Percentiles rank a stretch among this genome's conserved stretches.
These are phyloP conservation scores for Halophytophthora batemanensis DNA, from an alignment of 352 stramenopile species.

Conservation along the genomic window DNA sequence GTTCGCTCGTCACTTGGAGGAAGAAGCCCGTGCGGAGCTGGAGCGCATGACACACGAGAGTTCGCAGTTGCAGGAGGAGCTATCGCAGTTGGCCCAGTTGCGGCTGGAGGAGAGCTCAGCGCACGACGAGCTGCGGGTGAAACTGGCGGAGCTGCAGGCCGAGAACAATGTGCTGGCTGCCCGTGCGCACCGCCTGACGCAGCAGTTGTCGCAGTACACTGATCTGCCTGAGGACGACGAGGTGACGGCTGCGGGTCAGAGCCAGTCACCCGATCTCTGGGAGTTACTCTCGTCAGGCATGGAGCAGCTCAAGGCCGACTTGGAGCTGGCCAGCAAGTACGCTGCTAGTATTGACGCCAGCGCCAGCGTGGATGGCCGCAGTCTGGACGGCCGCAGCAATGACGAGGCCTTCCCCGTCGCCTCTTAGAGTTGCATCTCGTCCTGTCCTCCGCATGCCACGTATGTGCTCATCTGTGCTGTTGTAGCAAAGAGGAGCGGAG, in stretches of 20 bases:
- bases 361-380: slow-evolving; percentile 31
- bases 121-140: slow-evolving; percentile 64
- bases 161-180: slow-evolving; percentile 85
- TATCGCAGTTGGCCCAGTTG: slow-evolving; percentile 56
- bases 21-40: slow-evolving; percentile 65
- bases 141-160: slow-evolving; percentile 74
- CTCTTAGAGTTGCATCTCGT: slow-evolving; percentile 23
- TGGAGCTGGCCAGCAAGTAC: slow-evolving; percentile 86
- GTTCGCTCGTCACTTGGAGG: slow-evolving; percentile 55
- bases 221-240: slow-evolving; percentile 71
- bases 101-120: slow-evolving; percentile 64
- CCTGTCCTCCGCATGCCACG: no score
- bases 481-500: no score
- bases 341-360: slow-evolving; percentile 73
- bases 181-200: slow-evolving; percentile 69
- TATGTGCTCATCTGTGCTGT: no score
- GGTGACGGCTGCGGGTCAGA: slow-evolving; percentile 44
- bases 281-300: slow-evolving; percentile 84
- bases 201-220: slow-evolving; percentile 84
- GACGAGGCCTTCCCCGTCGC: slow-evolving; percentile 58
- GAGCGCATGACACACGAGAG: slow-evolving; percentile 60
- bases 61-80: slow-evolving; percentile 52
- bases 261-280: slow-evolving; percentile 73
- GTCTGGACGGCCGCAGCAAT: slow-evolving; percentile 30
- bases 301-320: slow-evolving; percentile 86